Conservation (phyloP, 139 green algal species). For the Chlorella sp. region DNA sequence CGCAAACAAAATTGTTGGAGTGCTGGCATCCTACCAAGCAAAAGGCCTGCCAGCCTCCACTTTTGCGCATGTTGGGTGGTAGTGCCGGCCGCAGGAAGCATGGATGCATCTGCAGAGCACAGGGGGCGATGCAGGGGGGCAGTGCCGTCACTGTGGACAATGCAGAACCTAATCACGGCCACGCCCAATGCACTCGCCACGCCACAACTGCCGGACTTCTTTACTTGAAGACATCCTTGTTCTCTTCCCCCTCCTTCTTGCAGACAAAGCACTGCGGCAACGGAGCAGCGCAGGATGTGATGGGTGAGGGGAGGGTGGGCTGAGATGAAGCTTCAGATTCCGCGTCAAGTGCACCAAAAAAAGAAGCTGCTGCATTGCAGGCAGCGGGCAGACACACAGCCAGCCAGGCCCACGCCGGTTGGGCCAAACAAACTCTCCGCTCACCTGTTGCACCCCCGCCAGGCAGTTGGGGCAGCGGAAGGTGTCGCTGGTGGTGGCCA, state of each 20-base stretch:
- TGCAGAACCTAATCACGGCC: too few species aligned
- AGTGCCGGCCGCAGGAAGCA: conserved; percentile 60
- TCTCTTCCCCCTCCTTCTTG: conserved; percentile 43
- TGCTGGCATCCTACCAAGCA: too few species aligned
- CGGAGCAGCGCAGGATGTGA: not conserved
- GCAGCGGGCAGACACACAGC: too few species aligned
- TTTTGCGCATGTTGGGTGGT: conserved; percentile 56
- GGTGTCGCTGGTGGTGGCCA: conserved; percentile 3
- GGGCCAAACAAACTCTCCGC: too few species aligned
- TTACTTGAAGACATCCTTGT: conserved; percentile 35
- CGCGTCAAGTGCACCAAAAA: too few species aligned
- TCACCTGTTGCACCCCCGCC: conserved; percentile 35
- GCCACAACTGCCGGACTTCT: too few species aligned
- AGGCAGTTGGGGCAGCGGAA: conserved; percentile 62
- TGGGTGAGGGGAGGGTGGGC: not conserved
- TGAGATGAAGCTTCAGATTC: too few species aligned
- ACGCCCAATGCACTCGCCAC: too few species aligned
- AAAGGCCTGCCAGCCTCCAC: not conserved
- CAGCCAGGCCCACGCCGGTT: too few species aligned
- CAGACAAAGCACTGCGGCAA: conserved; percentile 51
- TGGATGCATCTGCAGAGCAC: conserved; percentile 48
- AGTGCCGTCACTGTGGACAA: too few species aligned
- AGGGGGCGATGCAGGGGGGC: not conserved
- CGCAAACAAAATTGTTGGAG: too few species aligned
- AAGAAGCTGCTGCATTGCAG: too few species aligned